Conservation (phyloP, 2,329 filamentous ascomycete species). For the Penicillium sp. region DNA sequence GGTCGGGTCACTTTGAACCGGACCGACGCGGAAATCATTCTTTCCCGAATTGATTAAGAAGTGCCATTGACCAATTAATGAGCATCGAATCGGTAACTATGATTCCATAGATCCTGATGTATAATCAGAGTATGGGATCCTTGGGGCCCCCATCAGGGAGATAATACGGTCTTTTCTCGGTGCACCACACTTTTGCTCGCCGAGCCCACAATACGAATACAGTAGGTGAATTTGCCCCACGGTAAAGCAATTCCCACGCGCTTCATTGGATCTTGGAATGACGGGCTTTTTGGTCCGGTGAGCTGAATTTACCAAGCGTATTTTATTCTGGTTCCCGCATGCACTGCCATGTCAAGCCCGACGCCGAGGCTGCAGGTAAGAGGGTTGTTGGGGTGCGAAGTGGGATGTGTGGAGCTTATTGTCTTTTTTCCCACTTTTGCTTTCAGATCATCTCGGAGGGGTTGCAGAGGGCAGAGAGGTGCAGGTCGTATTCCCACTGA, state of each 20-base stretch:
- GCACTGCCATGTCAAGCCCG: background rate
- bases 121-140: background rate
- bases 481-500: background rate
- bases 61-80: background rate
- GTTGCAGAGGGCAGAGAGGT: background rate
- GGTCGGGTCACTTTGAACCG: background rate
- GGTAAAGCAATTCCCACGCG: background rate
- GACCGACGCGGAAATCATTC: background rate
- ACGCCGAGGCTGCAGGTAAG: background rate
- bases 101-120: background rate
- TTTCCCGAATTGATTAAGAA: background rate
- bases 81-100: background rate
- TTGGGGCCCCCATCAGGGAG: background rate
- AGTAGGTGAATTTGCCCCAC: slow-evolving; percentile 2
- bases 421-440: background rate
- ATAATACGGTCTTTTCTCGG: slow-evolving; percentile 20
- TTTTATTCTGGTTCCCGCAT: background rate
- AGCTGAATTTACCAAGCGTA: background rate
- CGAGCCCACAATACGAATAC: slow-evolving; percentile 1
- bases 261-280: background rate
- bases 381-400: slow-evolving; percentile 15
- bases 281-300: background rate
- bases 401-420: slow-evolving; percentile 19
- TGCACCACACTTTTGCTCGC: background rate
- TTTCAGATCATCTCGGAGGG: background rate